Percentiles rank a stretch among this genome's conserved stretches.
Conservation (phyloP, 208 protist species). For the Wallacemonas sp. region DNA sequence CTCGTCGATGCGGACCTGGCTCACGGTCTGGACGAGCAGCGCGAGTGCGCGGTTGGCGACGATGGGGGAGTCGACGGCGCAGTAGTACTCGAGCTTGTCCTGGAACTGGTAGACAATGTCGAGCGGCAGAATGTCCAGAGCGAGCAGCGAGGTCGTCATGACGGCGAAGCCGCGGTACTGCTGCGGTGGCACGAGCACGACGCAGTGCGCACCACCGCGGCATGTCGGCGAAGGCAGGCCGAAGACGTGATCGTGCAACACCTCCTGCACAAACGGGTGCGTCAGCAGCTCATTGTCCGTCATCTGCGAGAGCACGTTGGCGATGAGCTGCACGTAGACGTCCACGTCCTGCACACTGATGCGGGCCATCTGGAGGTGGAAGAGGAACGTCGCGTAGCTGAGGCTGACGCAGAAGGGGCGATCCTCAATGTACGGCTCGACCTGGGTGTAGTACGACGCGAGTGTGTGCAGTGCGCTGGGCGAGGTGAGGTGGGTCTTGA, state of each 20-base stretch:
- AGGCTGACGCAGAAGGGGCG: slow-evolving; percentile 87
- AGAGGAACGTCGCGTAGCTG: slow-evolving; percentile 89
- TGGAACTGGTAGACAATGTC: slow-evolving; percentile 88
- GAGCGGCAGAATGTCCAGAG: slow-evolving; percentile 55
- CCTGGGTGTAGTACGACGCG: slow-evolving; percentile 85
- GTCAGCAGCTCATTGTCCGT: slow-evolving; percentile 50
- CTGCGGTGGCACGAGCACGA: slow-evolving; percentile 77
- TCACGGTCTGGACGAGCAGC: slow-evolving; percentile 75
- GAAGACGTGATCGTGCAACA: slow-evolving; percentile 83
- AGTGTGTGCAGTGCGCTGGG: slow-evolving; percentile 82
- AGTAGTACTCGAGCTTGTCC: slow-evolving; percentile 71
- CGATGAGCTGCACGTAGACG: slow-evolving; percentile 83
- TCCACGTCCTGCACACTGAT: slow-evolving; percentile 80
- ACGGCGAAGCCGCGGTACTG: slow-evolving; percentile 84
- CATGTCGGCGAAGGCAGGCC: slow-evolving; percentile 82
- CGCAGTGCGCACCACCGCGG: slow-evolving; percentile 71
- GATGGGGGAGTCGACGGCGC: slow-evolving; percentile 65
- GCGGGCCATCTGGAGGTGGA: slow-evolving; percentile 90
- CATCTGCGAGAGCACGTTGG: slow-evolving; percentile 66
- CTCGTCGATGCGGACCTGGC: slow-evolving; percentile 71
- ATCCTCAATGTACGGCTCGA: slow-evolving; percentile 72
- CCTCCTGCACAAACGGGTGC: slow-evolving; percentile 85
- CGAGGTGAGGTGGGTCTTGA: slow-evolving; percentile 68
- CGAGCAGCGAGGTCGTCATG: slow-evolving; percentile 62
- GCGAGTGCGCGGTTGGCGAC: slow-evolving; percentile 82